Evolutionary conservation across 2,329 filamentous ascomycete species (phyloP).

Genomic region (Hirsutella rhossiliensis): DNA sequence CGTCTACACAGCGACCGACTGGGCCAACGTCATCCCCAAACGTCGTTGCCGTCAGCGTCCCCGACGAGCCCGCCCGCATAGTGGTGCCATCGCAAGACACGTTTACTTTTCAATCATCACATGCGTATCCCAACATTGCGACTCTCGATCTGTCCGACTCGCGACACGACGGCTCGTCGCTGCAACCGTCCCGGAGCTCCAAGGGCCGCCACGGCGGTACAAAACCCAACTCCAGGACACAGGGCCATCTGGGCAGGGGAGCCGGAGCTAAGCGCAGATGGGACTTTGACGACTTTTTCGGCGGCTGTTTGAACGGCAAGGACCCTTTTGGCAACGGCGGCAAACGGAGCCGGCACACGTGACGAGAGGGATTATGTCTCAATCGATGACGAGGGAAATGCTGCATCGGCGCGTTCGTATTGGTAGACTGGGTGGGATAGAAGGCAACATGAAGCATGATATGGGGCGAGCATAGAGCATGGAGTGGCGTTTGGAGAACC

Average conservation of each 20-base stretch:
- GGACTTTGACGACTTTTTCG: slow-evolving; percentile 65
- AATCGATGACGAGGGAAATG: slow-evolving; percentile 1
- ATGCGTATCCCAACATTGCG: slow-evolving; percentile 48
- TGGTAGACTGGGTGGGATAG: slow-evolving; percentile 10
- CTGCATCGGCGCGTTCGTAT: slow-evolving; percentile 2
- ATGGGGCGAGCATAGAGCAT: slow-evolving; percentile 20
- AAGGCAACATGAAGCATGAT: slow-evolving; percentile 20
- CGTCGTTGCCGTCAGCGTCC: slow-evolving; percentile 10
- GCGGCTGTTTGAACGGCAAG: slow-evolving; percentile 52
- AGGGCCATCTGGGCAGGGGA: slow-evolving; percentile 42
- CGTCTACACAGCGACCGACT: slow-evolving; percentile 10
- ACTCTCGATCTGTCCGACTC: slow-evolving; percentile 48
- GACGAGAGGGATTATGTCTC: slow-evolving; percentile 7
- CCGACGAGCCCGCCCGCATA: slow-evolving; percentile 24
- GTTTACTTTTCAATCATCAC: slow-evolving; percentile 59
- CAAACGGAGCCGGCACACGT: slow-evolving; percentile 39
- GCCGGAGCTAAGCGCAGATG: slow-evolving; percentile 63
- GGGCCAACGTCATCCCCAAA: slow-evolving; percentile 13
- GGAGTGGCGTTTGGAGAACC: slow-evolving; percentile 23
- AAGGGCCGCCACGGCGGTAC: slow-evolving; percentile 16
- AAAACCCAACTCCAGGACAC: slow-evolving; percentile 14
- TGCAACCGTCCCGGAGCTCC: slow-evolving; percentile 13
- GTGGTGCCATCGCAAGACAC: slow-evolving; percentile 43
- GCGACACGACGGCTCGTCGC: slow-evolving; percentile 24
- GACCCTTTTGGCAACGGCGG: slow-evolving; percentile 39